These are phyloP conservation scores for Lyophyllum atratum DNA, from an alignment of 768 basidiomycete genomes.

Conservation along the genomic window DNA sequence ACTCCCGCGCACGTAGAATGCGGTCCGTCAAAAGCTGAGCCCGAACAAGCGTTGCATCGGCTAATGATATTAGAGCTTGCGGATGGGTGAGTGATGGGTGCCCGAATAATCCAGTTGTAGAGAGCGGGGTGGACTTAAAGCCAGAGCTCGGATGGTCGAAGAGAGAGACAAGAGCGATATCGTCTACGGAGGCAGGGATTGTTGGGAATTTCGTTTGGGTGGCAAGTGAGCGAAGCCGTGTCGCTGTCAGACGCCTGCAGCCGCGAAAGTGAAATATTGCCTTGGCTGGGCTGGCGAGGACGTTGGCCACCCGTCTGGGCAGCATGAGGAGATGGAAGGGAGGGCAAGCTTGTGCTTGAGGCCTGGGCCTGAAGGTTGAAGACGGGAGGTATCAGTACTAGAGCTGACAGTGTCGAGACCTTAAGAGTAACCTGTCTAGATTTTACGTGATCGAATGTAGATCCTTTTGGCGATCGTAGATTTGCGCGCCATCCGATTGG, in stretches of 20 bases:
- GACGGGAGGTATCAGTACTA: background rate
- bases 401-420: background rate
- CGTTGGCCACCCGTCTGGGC: constrained; percentile 42
- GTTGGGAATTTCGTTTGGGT: constrained; percentile 41
- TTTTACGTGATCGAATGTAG: background rate
- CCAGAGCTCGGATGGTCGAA: constrained; percentile 65
- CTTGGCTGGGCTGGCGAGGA: constrained; percentile 34
- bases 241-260: constrained; percentile 15
- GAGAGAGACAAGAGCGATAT: constrained; percentile 63
- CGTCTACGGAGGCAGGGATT: constrained; percentile 65
- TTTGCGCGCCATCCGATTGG: constrained; percentile 9
- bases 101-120: constrained; percentile 81
- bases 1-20: constrained; percentile 73
- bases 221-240: constrained; percentile 31
- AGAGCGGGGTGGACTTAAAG: constrained; percentile 41
- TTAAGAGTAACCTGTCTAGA: background rate
- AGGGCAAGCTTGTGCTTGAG: background rate
- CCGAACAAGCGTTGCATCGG: constrained; percentile 77
- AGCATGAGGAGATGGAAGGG: constrained; percentile 36
- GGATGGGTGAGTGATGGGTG: constrained; percentile 76
- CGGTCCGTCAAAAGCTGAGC: constrained; percentile 84
- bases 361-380: background rate
- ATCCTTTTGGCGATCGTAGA: background rate
- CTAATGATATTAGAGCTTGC: constrained; percentile 65
- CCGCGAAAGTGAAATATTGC: constrained; percentile 27